A percentile compares a stretch with the other conserved stretches of the same genome.
phyloP scores from a whole-genome alignment of 2,329 filamentous ascomycete genomes.

The Curvularia hawaiiensis region DNA sequence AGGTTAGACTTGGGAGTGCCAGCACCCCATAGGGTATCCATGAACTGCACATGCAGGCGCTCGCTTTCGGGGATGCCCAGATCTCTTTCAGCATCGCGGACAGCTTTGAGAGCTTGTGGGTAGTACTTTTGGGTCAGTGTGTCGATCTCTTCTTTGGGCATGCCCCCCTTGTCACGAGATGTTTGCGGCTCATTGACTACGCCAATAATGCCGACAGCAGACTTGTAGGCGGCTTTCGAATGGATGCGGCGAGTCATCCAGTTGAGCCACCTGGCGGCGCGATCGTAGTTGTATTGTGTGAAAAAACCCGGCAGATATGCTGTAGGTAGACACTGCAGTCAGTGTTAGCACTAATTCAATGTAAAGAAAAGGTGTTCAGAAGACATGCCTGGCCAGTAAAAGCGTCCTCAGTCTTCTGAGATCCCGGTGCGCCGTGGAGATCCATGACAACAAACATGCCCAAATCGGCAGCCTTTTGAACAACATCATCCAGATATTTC shows the following conservation, averaged over 20 bases:
- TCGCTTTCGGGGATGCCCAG: constrained; percentile 51
- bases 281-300: constrained; percentile 60
- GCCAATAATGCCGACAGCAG: constrained; percentile 62
- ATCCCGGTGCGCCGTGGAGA: constrained; percentile 59
- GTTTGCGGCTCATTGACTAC: constrained; percentile 63
- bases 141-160: constrained; percentile 35
- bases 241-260: constrained; percentile 62
- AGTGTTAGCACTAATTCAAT: neutral
- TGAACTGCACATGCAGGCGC: constrained; percentile 61
- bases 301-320: constrained; percentile 59
- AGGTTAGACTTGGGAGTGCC: constrained; percentile 60
- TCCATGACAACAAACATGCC: constrained; percentile 62
- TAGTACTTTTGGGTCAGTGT: constrained; percentile 50
- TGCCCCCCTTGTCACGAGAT: constrained; percentile 13
- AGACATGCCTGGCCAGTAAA: constrained; percentile 53
- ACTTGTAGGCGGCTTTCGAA: constrained; percentile 54
- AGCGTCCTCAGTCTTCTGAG: constrained; percentile 53
- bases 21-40: constrained; percentile 61
- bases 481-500: constrained; percentile 54
- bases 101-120: constrained; percentile 51
- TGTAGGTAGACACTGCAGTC: constrained; percentile 25
- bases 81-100: constrained; percentile 57
- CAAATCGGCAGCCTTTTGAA: constrained; percentile 55
- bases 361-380: neutral
- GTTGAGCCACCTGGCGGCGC: constrained; percentile 59